These are phyloP conservation scores for Lumnitzera racemosa DNA, from an alignment of 345 rosid genomes.

Conservation along the genomic window DNA sequence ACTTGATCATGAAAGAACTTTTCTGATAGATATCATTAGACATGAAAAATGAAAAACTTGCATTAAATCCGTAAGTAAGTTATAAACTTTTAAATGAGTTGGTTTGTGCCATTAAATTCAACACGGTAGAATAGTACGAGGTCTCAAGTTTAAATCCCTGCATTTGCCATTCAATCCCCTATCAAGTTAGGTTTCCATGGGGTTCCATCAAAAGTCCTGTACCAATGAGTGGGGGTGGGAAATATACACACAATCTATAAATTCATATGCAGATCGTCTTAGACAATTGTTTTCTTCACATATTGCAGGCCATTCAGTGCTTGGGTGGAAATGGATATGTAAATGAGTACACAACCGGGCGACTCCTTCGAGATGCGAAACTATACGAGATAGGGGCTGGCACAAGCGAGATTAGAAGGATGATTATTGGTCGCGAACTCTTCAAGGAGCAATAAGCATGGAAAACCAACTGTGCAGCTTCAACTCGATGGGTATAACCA, in stretches of 20 bases:
- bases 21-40: too few species aligned
- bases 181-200: too few species aligned
- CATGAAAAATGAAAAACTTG: too few species aligned
- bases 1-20: background rate
- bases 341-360: slow-evolving; percentile 82
- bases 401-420: slow-evolving; percentile 91
- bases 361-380: slow-evolving; percentile 89
- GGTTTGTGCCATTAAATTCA: too few species aligned
- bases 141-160: too few species aligned
- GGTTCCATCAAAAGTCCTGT: too few species aligned
- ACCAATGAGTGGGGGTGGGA: too few species aligned
- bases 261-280: background rate
- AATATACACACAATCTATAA: too few species aligned
- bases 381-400: slow-evolving; percentile 95
- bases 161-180: too few species aligned
- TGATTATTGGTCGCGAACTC: slow-evolving; percentile 84
- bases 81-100: too few species aligned
- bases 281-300: background rate
- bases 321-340: slow-evolving; percentile 94
- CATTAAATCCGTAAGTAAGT: too few species aligned
- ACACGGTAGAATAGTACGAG: too few species aligned
- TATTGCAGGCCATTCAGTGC: slow-evolving; percentile 89
- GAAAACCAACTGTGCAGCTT: background rate
- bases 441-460: slow-evolving; percentile 50
- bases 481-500: background rate